Evolutionary conservation across 495 filamentous ascomycete species (phyloP).

Genomic region (Podospora sp.): DNA sequence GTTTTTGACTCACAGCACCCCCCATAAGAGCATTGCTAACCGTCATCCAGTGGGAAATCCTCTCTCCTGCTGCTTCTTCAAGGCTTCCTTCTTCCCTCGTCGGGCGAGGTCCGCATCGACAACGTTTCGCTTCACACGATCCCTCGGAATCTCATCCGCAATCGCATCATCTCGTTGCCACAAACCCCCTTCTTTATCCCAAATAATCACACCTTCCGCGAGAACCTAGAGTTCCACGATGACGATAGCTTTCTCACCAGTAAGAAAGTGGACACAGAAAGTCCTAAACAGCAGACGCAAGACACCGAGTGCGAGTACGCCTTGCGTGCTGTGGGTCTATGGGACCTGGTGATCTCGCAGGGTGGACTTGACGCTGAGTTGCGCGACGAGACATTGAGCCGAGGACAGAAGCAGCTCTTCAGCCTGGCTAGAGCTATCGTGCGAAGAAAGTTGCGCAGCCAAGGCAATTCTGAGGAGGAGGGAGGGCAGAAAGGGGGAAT

Average conservation of each 20-base stretch:
- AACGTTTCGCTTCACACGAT: background rate
- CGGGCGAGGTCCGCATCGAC: constrained; percentile 3
- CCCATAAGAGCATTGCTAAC: background rate
- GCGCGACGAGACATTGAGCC: background rate
- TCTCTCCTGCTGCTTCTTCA: background rate
- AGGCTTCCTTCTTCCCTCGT: background rate
- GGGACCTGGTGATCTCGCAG: background rate
- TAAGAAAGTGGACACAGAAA: background rate
- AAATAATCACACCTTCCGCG: background rate
- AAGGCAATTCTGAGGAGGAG: background rate
- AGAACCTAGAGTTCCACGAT: constrained; percentile 5
- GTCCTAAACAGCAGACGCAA: background rate
- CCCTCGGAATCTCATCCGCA: background rate
- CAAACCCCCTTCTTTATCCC: constrained; percentile 7
- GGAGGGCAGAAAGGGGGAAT: background rate
- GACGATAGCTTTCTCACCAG: background rate
- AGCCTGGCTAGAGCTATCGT: constrained; percentile 2
- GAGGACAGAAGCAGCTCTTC: constrained; percentile 3
- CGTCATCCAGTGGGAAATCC: background rate
- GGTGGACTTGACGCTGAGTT: constrained; percentile 4
- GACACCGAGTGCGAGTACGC: background rate
- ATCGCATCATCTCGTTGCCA: constrained; percentile 1
- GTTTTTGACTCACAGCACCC: background rate
- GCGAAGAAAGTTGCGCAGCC: background rate
- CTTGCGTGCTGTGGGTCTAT: background rate